phyloP scores from a whole-genome alignment of 305 asterid genomes.

The Stenogyne calaminthoides region DNA sequence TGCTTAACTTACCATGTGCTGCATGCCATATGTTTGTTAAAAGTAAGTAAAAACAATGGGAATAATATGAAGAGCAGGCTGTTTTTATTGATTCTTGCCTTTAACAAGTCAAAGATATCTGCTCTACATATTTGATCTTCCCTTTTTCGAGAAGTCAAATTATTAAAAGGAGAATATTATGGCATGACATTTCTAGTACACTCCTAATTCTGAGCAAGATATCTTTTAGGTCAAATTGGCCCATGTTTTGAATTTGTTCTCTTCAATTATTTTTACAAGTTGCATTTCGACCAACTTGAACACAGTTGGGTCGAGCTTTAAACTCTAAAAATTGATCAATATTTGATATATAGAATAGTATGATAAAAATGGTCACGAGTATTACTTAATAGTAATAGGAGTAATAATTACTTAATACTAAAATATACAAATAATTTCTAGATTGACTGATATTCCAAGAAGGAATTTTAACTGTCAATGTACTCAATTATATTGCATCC shows the following conservation, averaged over 20 bases:
- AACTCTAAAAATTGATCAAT: background rate
- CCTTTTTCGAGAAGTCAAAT: constrained; percentile 36
- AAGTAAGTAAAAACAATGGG: constrained; percentile 12
- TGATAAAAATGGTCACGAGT: background rate
- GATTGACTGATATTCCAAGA: too few species aligned
- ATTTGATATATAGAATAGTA: too few species aligned
- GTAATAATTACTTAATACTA: too few species aligned
- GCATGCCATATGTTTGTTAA: background rate
- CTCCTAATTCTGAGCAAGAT: background rate
- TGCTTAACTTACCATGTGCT: background rate
- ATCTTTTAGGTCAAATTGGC: background rate
- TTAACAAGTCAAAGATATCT: constrained; percentile 36
- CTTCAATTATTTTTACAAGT: background rate
- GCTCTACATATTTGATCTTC: constrained; percentile 21
- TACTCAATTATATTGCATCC: too few species aligned
- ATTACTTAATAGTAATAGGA: too few species aligned
- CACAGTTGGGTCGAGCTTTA: background rate
- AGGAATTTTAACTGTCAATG: too few species aligned
- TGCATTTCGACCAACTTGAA: constrained; percentile 6
- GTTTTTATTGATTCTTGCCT: constrained; percentile 28
- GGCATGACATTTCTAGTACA: background rate
- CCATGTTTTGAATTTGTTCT: background rate
- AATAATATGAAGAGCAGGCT: constrained; percentile 7
- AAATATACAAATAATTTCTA: too few species aligned
- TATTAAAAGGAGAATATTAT: constrained; percentile 18